Base-by-base conservation (phyloP, 257 asterid species). In the Oldenlandia corymbosa region DNA sequence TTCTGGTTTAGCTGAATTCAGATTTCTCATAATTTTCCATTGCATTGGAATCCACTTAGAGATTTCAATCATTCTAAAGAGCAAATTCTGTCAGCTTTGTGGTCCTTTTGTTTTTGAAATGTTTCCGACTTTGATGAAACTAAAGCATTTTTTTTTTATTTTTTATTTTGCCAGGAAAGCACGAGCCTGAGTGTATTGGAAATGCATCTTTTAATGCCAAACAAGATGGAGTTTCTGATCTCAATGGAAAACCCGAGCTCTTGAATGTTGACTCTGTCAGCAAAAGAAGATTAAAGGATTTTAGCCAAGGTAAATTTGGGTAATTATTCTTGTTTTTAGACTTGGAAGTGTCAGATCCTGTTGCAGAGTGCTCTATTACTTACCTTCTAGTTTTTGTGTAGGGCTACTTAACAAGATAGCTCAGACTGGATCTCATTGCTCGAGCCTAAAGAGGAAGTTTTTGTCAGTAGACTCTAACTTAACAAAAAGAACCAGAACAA, bases 401-500 rank as follows among this genome's bases (percentile, higher is more conserved):
- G 80, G 79, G 70, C 42, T 24, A 32, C 54, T 61, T 31, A 74
- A 68, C 51, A 11, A 5, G 62, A 67, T 18, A 27, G 65, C 64
- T 60, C 61, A 63, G 64, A 31, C 65, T 17, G 68, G 57, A 45
- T 8, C 20, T 9, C 65, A 60, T 34, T 34, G 65, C 42, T 53
- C 30, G 59, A 41, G 73, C 60, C 64, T 60, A 68, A 85, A 89
- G 85, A 78, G 97, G 55, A 80, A 77, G 80, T 65, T 60, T 39
- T 36, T 56, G 53, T 60, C 74, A 27, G 83, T 72, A 48, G 88
- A 82, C 26, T 64, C 66, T 28, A 46, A 46, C 59, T 58, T 30
- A 36, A 47, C 51, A 13, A 87, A 90, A 81, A 87, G 79, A 69
- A 51, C 74, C 49, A 90, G 76, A 72, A 65, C 59, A 30, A 70